Percentiles rank a stretch among this genome's conserved stretches.
These are phyloP conservation scores for Astrothelium macrocarpum DNA, from an alignment of 495 filamentous ascomycete species.

Conservation along the genomic window DNA sequence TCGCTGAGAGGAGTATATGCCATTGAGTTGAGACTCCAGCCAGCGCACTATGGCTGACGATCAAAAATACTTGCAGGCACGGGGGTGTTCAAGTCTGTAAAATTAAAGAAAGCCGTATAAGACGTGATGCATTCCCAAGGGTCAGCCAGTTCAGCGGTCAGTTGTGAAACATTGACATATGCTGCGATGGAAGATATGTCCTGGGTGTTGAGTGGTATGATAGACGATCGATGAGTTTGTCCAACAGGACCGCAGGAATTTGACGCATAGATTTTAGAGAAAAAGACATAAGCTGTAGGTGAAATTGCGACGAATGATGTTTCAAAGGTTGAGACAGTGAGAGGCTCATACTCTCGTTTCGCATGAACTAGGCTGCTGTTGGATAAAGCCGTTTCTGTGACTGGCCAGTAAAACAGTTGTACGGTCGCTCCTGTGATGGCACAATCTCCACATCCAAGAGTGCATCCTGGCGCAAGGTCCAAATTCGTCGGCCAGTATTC, in stretches of 20 bases:
- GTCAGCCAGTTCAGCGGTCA: neutral
- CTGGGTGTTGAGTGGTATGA: slow-evolving; percentile 2
- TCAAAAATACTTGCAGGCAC: slow-evolving; percentile 10
- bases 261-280: slow-evolving; percentile 6
- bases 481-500: slow-evolving; percentile 5
- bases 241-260: slow-evolving; percentile 10
- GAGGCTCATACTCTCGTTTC: neutral
- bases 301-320: neutral
- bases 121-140: neutral
- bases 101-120: slow-evolving; percentile 1
- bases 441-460: slow-evolving; percentile 10
- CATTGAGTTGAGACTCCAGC: neutral
- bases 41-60: neutral
- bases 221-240: neutral
- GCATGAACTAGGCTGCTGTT: neutral
- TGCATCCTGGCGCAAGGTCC: slow-evolving; percentile 5
- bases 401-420: slow-evolving; percentile 12
- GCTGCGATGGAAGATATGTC: slow-evolving; percentile 7
- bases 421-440: slow-evolving; percentile 11
- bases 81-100: slow-evolving; percentile 8
- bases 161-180: neutral
- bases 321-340: neutral
- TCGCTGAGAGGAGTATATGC: neutral
- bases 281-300: slow-evolving; percentile 11
- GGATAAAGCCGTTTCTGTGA: neutral